Evolutionary conservation across 164 flowering plant genomes (phyloP).

Genomic region (Berberis thunbergii): DNA sequence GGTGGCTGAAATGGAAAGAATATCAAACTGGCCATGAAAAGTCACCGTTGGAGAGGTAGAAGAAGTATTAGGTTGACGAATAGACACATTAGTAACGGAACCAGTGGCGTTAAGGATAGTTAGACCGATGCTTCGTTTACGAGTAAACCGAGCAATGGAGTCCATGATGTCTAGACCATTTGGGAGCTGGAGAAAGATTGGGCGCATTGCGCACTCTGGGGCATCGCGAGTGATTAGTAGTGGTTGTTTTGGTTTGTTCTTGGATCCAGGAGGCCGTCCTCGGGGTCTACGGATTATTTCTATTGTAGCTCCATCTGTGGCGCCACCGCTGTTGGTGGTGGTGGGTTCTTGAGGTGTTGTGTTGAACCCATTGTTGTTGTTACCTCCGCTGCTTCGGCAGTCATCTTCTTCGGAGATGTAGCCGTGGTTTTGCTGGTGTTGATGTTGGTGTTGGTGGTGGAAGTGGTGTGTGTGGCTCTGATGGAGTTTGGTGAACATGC

Average conservation of each 20-base stretch:
- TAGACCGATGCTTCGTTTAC: constrained; percentile 36
- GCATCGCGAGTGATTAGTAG: constrained; percentile 37
- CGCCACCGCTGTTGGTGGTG: neutral
- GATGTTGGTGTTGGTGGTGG: neutral
- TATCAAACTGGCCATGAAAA: constrained; percentile 67
- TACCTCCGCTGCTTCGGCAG: no score
- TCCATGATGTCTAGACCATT: constrained; percentile 45
- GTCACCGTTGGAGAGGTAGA: constrained; percentile 24
- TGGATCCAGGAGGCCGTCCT: constrained; percentile 75
- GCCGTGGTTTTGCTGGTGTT: neutral
- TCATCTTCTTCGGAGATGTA: constrained; percentile 32
- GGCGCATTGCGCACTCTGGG: constrained; percentile 40
- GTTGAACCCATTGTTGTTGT: no score
- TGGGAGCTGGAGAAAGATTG: constrained; percentile 53
- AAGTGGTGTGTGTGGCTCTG: constrained; percentile 17
- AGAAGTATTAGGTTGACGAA: constrained; percentile 50
- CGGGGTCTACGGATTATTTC: constrained; percentile 48
- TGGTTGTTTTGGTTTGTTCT: constrained; percentile 63
- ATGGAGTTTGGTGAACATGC: constrained; percentile 26
- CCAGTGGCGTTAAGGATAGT: constrained; percentile 54
- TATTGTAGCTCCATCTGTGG: constrained; percentile 42
- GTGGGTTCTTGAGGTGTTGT: neutral
- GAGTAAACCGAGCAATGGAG: constrained; percentile 35
- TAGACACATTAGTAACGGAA: constrained; percentile 54
- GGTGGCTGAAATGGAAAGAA: constrained; percentile 56